Evolutionary conservation across 2,329 filamentous ascomycete species (phyloP).

Genomic region (Apiospora koreana): DNA sequence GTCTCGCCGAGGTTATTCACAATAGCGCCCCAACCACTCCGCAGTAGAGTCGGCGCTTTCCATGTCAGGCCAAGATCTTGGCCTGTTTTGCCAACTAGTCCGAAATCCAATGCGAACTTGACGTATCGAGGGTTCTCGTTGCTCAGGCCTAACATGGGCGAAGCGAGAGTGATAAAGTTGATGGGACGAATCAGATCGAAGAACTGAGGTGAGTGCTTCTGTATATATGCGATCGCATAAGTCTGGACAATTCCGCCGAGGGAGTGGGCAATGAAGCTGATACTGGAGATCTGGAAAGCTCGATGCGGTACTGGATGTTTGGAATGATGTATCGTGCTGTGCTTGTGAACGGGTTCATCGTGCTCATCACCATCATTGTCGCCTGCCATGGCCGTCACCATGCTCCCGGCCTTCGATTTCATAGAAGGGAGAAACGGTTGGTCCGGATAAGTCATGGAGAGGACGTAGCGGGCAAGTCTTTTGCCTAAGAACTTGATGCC

Average conservation of each 20-base stretch:
- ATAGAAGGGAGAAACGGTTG: constrained; percentile 77
- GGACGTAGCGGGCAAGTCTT: constrained; percentile 84
- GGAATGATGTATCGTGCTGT: constrained; percentile 59
- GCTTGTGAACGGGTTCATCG: constrained; percentile 55
- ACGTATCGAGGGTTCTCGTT: constrained; percentile 98
- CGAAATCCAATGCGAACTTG: constrained; percentile 95
- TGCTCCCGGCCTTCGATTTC: constrained; percentile 49
- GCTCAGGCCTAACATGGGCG: constrained; percentile 86
- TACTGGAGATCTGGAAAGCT: constrained; percentile 85
- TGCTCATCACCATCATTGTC: constrained; percentile 44
- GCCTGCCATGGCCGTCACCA: constrained; percentile 40
- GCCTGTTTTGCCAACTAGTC: constrained; percentile 91
- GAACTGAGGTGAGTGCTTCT: constrained; percentile 91
- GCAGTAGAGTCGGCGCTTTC: constrained; percentile 82
- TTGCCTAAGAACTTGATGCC: constrained; percentile 98
- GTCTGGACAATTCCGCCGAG: constrained; percentile 88
- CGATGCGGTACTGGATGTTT: constrained; percentile 37
- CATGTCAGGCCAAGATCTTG: constrained; percentile 94
- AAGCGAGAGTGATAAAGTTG: constrained; percentile 87
- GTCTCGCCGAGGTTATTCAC: constrained; percentile 78
- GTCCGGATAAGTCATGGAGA: constrained; percentile 90
- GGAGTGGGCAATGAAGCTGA: constrained; percentile 92
- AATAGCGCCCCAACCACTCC: constrained; percentile 86
- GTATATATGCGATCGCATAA: constrained; percentile 93
- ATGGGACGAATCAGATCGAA: constrained; percentile 83